A percentile compares a stretch with the other conserved stretches of the same genome.
These are phyloP conservation scores for Dichotomopilus funicola DNA, from an alignment of 2,329 filamentous ascomycete species.

Conservation along the genomic window DNA sequence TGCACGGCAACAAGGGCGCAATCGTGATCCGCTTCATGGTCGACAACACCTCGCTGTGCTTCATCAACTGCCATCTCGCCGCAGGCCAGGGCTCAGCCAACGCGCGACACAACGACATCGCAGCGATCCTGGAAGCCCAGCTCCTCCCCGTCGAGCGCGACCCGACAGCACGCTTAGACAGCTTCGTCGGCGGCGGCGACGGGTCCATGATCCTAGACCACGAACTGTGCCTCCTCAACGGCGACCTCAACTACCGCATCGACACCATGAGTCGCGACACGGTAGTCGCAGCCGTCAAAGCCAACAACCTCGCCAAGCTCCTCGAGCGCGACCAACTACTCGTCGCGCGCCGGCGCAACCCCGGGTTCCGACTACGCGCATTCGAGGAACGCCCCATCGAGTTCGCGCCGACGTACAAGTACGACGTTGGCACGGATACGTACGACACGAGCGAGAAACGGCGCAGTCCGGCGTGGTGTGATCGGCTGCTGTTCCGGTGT, in stretches of 20 bases:
- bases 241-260: slow-evolving; percentile 96
- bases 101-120: slow-evolving; percentile 86
- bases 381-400: slow-evolving; percentile 88
- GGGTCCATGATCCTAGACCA: slow-evolving; percentile 93
- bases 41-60: slow-evolving; percentile 90
- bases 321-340: slow-evolving; percentile 91
- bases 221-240: slow-evolving; percentile 93
- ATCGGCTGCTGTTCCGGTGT: slow-evolving; percentile 82
- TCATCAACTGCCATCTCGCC: slow-evolving; percentile 95
- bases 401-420: slow-evolving; percentile 97
- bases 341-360: slow-evolving; percentile 81
- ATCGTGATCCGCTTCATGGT: slow-evolving; percentile 86
- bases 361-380: slow-evolving; percentile 77
- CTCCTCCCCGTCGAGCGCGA: slow-evolving; percentile 69
- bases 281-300: slow-evolving; percentile 77
- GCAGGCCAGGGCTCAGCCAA: slow-evolving; percentile 88
- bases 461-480: slow-evolving; percentile 91
- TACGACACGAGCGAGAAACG: slow-evolving; percentile 96
- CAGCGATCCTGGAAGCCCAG: slow-evolving; percentile 75
- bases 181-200: slow-evolving; percentile 86
- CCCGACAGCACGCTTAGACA: slow-evolving; percentile 61
- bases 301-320: slow-evolving; percentile 75
- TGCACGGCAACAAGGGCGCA: slow-evolving; percentile 95
- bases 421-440: slow-evolving; percentile 88
- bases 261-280: slow-evolving; percentile 94